A percentile compares a stretch with the other conserved stretches of the same genome.
phyloP scores from a whole-genome alignment of 2,329 filamentous ascomycete genomes.

The Sclerotinia glacialis region DNA sequence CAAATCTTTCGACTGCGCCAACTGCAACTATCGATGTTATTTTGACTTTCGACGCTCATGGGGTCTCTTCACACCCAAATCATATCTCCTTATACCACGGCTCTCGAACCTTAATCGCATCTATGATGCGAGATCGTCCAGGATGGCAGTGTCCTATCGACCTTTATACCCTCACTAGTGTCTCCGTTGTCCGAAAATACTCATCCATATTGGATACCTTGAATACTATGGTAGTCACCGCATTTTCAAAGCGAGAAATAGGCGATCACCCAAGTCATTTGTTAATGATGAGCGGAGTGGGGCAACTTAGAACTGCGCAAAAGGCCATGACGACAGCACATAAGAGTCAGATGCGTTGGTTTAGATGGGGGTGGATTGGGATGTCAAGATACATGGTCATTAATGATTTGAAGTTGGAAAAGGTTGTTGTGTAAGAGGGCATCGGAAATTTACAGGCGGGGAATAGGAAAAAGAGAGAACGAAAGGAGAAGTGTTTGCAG shows the following conservation, averaged over 20 bases:
- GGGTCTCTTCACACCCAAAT: conserved; percentile 88
- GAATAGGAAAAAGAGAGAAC: not conserved
- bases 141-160: conserved; percentile 72
- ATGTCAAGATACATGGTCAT: conserved; percentile 92
- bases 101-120: conserved; percentile 67
- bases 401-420: conserved; percentile 74
- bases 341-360: conserved; percentile 97
- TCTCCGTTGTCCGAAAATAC: conserved; percentile 78
- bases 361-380: conserved; percentile 91
- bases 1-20: conserved; percentile 41
- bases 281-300: conserved; percentile 68
- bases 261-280: conserved; percentile 56
- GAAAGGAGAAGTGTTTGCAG: not conserved
- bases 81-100: conserved; percentile 87
- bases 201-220: conserved; percentile 70
- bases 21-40: conserved; percentile 54
- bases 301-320: conserved; percentile 66
- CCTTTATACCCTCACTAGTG: conserved; percentile 78
- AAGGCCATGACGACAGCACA: conserved; percentile 87
- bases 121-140: conserved; percentile 60
- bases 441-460: too few species aligned
- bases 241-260: conserved; percentile 44
- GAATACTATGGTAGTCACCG: conserved; percentile 61
- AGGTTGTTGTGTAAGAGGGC: conserved; percentile 36
- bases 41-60: conserved; percentile 82